Percentiles rank a stretch among this genome's conserved stretches.
Conservation (phyloP, 2,329 filamentous ascomycete genomes). For the Botrytis aclada region DNA sequence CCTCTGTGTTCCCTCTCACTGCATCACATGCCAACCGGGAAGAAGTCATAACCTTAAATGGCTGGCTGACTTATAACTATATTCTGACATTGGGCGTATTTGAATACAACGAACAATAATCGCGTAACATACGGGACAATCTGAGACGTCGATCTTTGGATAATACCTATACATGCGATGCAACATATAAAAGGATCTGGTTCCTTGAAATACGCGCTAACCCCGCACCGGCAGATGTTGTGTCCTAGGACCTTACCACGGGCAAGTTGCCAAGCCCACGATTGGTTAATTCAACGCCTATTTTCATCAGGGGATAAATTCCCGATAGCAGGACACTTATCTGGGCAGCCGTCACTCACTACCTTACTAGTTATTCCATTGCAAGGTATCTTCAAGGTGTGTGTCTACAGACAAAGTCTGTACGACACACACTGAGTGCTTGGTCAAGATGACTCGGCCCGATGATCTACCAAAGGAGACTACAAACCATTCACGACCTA, state of each 20-base stretch:
- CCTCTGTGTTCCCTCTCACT: not conserved
- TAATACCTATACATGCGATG: not conserved
- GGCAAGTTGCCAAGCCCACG: not conserved
- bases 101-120: not conserved
- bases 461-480: conserved; percentile 5
- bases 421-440: not conserved
- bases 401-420: not conserved
- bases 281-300: not conserved
- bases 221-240: conserved; percentile 1
- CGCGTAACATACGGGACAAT: too few species aligned
- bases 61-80: not conserved
- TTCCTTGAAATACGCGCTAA: not conserved
- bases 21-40: not conserved
- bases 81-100: not conserved
- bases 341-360: not conserved
- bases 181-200: not conserved
- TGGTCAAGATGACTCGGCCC: conserved; percentile 6
- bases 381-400: not conserved
- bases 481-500: not conserved
- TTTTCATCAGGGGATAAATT: not conserved
- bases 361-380: not conserved
- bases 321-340: not conserved
- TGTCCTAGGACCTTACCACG: not conserved
- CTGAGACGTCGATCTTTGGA: not conserved
- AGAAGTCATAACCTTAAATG: not conserved